These are phyloP conservation scores for Hyphopichia khmerensis DNA, from an alignment of 1,139 yeast species.

Conservation along the genomic window DNA sequence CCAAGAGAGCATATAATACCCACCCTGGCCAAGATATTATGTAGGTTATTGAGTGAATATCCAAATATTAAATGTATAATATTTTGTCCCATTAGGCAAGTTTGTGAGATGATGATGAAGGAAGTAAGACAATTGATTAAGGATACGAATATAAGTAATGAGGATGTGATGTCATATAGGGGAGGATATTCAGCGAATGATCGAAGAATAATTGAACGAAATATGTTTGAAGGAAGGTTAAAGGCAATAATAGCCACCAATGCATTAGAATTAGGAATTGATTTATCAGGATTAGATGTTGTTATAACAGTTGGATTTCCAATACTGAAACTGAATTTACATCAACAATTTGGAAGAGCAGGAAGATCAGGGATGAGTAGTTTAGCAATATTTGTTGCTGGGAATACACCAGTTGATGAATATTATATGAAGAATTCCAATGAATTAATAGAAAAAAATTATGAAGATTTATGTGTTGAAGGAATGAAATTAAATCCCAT, in stretches of 20 bases:
- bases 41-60: conserved; percentile 61
- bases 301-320: conserved; percentile 94
- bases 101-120: conserved; percentile 85
- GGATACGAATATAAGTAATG: conserved; percentile 39
- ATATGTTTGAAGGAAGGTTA: conserved; percentile 84
- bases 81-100: conserved; percentile 82
- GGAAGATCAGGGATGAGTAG: conserved; percentile 69
- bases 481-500: conserved; percentile 36
- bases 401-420: conserved; percentile 84
- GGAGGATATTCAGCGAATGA: conserved; percentile 92
- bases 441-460: conserved; percentile 49
- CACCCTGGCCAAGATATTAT: conserved; percentile 73
- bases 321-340: conserved; percentile 75
- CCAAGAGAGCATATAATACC: conserved; percentile 67
- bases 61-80: conserved; percentile 66
- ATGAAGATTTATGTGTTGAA: conserved; percentile 46
- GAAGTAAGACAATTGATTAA: conserved; percentile 59
- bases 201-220: conserved; percentile 80
- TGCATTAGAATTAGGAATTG: conserved; percentile 93
- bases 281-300: conserved; percentile 88
- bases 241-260: conserved; percentile 91
- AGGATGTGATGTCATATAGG: conserved; percentile 85
- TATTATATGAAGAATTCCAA: conserved; percentile 73
- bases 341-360: conserved; percentile 96
- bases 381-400: conserved; percentile 78